These are phyloP conservation scores for Taphrina betulina DNA, from an alignment of 1,139 yeast genomes.

Conservation along the genomic window DNA sequence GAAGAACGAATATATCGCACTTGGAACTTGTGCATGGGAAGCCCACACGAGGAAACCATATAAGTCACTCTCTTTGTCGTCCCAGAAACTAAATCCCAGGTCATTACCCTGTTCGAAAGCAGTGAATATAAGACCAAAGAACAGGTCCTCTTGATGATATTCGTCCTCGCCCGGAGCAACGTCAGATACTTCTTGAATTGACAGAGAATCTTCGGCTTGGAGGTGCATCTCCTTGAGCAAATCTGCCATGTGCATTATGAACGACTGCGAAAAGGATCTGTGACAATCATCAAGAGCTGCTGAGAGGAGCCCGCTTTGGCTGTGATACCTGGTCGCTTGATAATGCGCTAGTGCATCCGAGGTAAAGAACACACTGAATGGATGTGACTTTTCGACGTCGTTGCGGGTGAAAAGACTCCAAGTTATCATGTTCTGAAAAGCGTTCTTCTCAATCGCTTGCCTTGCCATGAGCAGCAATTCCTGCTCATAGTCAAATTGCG, in stretches of 20 bases:
- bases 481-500: conserved; percentile 45
- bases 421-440: conserved; percentile 72
- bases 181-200: conserved; percentile 42
- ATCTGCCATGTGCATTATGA: conserved; percentile 55
- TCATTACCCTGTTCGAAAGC: conserved; percentile 64
- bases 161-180: conserved; percentile 41
- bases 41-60: conserved; percentile 89
- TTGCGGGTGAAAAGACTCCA: conserved; percentile 42
- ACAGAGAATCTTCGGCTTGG: conserved; percentile 78
- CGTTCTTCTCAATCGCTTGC: conserved; percentile 64
- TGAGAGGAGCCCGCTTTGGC: conserved; percentile 38
- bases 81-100: conserved; percentile 67
- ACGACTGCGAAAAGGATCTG: conserved; percentile 63
- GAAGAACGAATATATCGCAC: conserved; percentile 80
- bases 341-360: conserved; percentile 6
- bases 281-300: conserved; percentile 47
- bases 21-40: conserved; percentile 73
- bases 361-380: conserved; percentile 26
- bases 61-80: conserved; percentile 59
- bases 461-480: conserved; percentile 51
- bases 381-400: conserved; percentile 33
- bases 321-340: conserved; percentile 34
- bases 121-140: conserved; percentile 73
- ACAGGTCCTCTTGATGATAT: conserved; percentile 81
- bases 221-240: conserved; percentile 76